These are phyloP conservation scores for Chlorella vulgaris DNA, from an alignment of 139 green algal genomes.

Conservation along the genomic window DNA sequence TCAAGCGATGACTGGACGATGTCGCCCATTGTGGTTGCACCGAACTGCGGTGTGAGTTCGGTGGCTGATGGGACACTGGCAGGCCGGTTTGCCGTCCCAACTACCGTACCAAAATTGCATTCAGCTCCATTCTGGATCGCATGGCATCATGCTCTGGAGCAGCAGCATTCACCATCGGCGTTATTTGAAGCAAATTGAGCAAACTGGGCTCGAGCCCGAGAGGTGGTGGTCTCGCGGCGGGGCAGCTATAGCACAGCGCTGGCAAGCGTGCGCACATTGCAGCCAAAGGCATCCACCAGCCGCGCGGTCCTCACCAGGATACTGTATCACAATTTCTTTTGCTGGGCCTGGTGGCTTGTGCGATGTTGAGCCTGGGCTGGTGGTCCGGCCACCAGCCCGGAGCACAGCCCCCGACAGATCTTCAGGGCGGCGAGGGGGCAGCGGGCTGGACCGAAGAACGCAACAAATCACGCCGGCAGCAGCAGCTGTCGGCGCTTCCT, in stretches of 20 bases:
- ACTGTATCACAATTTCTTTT: neutral
- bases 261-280: neutral
- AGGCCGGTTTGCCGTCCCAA: no score
- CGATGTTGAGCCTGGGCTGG: neutral
- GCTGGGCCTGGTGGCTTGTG: neutral
- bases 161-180: no score
- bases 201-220: no score
- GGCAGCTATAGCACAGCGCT: neutral
- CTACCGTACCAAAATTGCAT: no score
- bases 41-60: no score
- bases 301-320: neutral
- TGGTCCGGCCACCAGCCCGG: no score
- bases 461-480: neutral
- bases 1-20: no score
- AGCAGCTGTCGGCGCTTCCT: neutral
- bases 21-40: no score
- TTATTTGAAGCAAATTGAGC: no score
- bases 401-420: neutral
- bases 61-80: no score
- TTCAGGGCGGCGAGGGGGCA: neutral
- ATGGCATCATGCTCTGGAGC: no score
- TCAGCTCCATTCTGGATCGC: no score
- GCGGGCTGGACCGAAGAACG: neutral
- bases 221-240: neutral
- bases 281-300: neutral